These are phyloP conservation scores for Saccharomycopsis fibuligera DNA, from an alignment of 805 yeast species.

Conservation along the genomic window DNA sequence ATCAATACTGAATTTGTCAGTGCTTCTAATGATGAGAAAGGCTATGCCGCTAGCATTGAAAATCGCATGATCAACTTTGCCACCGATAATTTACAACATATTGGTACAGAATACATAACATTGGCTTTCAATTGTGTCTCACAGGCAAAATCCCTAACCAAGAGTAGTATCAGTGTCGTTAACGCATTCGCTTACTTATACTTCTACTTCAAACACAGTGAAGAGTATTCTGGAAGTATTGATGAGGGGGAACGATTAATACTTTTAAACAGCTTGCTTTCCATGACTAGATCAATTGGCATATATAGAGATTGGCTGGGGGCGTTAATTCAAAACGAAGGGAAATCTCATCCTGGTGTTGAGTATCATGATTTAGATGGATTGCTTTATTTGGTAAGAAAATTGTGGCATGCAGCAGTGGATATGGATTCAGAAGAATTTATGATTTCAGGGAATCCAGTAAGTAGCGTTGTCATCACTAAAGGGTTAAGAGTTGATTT, in stretches of 20 bases:
- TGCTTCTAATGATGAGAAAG: not conserved
- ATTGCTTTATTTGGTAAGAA: constrained; percentile 2
- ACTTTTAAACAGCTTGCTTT: not conserved
- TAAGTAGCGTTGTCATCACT: not conserved
- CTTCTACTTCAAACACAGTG: constrained; percentile 4
- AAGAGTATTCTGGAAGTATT: constrained; percentile 4
- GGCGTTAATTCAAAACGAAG: not conserved
- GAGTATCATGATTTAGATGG: constrained; percentile 2
- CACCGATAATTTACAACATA: constrained; percentile 2
- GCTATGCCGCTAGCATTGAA: too few species aligned
- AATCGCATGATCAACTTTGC: not conserved
- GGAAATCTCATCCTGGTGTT: constrained; percentile 3
- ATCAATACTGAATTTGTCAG: not conserved
- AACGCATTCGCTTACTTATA: not conserved
- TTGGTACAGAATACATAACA: constrained; percentile 7
- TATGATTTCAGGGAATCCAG: not conserved
- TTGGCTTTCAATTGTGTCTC: constrained; percentile 10
- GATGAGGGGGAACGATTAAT: constrained; percentile 4
- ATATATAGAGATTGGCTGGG: constrained; percentile 10
- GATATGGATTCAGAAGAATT: constrained; percentile 1
- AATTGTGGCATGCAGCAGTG: not conserved
- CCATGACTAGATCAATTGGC: not conserved
- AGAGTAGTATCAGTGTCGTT: constrained; percentile 4
- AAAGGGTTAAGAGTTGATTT: not conserved
- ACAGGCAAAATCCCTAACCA: constrained; percentile 5